Percentiles rank a stretch among this genome's conserved stretches.
These are phyloP conservation scores for Eimeria falciformis DNA, from an alignment of 169 alveolate genomes.

Conservation along the genomic window DNA sequence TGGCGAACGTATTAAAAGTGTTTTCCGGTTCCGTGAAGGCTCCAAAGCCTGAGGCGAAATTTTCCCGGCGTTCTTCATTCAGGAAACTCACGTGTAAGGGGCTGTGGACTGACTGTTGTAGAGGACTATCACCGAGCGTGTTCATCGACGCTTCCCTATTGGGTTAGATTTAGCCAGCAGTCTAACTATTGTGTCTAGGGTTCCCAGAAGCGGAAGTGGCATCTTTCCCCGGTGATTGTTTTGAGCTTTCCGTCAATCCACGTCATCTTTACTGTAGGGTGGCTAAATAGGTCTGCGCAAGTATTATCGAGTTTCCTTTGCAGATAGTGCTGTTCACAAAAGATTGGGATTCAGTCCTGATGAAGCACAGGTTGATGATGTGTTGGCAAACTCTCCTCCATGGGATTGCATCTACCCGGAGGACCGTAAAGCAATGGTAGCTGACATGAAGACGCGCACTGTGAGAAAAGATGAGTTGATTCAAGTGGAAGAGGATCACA, in stretches of 20 bases:
- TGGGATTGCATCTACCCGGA: constrained; percentile 70
- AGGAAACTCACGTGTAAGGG: constrained; percentile 60
- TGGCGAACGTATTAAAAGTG: constrained; percentile 44
- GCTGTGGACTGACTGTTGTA: no score
- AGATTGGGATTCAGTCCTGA: constrained; percentile 60
- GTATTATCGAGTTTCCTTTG: neutral
- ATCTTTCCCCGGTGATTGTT: no score
- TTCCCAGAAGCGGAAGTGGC: no score
- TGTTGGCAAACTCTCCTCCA: constrained; percentile 39
- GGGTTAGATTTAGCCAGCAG: no score
- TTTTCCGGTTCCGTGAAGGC: constrained; percentile 43
- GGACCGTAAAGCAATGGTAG: constrained; percentile 67
- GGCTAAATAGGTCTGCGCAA: no score
- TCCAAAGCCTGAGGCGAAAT: constrained; percentile 69
- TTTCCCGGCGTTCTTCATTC: constrained; percentile 61
- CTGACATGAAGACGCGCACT: constrained; percentile 44
- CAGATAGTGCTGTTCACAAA: constrained; percentile 58
- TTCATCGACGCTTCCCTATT: no score
- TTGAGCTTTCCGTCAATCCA: no score
- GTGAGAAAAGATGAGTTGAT: constrained; percentile 32
- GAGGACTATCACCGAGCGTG: no score
- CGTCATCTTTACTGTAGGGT: no score
- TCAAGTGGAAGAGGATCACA: constrained; percentile 67
- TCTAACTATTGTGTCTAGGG: no score
- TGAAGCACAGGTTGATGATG: constrained; percentile 73